These are phyloP conservation scores for Ceriops tagal DNA, from an alignment of 345 rosid genomes.

Conservation along the genomic window DNA sequence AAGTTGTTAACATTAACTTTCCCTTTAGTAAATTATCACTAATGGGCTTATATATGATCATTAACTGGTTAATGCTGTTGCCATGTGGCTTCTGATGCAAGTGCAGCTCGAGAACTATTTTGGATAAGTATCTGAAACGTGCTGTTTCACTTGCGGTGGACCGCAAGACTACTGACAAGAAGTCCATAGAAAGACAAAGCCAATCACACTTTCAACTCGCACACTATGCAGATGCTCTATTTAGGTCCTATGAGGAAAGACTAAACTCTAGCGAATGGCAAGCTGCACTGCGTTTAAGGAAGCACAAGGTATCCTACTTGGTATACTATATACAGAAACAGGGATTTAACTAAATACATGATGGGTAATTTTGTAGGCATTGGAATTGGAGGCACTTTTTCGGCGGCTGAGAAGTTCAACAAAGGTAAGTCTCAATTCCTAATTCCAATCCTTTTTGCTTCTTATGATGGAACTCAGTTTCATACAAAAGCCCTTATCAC, in stretches of 20 bases:
- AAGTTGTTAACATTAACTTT: constrained; percentile 42
- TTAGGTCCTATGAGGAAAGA: constrained; percentile 85
- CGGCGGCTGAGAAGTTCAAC: constrained; percentile 55
- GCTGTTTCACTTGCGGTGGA: constrained; percentile 78
- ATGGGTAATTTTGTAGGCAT: constrained; percentile 41
- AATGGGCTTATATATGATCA: constrained; percentile 5
- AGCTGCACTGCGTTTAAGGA: constrained; percentile 87
- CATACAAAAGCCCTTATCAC: constrained; percentile 1
- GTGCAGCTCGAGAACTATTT: constrained; percentile 87
- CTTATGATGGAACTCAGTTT: not conserved
- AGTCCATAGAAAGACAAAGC: constrained; percentile 65
- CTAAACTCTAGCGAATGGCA: constrained; percentile 92
- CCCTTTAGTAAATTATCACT: constrained; percentile 14
- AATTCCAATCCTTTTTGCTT: not conserved
- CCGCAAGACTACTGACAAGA: constrained; percentile 46
- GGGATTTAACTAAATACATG: too few relatives aligned
- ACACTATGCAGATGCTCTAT: constrained; percentile 89
- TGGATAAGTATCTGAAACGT: constrained; percentile 87
- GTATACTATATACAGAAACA: not conserved
- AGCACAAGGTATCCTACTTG: constrained; percentile 63
- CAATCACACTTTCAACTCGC: constrained; percentile 89
- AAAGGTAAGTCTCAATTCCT: constrained; percentile 44
- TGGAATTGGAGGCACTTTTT: constrained; percentile 72
- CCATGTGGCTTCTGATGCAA: constrained; percentile 11
- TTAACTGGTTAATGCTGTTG: constrained; percentile 14